Conservation (phyloP, 768 basidiomycete species). For the Austroboletus eburneus region DNA sequence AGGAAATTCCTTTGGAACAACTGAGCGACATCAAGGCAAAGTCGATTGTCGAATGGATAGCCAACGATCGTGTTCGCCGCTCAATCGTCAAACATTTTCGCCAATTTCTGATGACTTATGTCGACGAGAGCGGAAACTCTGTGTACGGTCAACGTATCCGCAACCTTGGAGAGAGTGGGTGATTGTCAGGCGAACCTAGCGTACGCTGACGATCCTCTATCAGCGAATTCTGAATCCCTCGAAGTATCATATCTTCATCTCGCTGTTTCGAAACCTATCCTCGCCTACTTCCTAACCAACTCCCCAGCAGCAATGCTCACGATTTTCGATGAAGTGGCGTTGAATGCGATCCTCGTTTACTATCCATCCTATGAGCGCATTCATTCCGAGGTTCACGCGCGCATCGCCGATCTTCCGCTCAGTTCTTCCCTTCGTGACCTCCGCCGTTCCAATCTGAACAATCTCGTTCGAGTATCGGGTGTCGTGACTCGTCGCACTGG, state of each 20-base stretch:
- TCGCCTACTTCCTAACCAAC: conserved; percentile 97
- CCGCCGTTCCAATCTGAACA: conserved; percentile 88
- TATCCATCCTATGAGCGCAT: conserved; percentile 97
- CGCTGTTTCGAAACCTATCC: conserved; percentile 84
- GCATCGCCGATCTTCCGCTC: conserved; percentile 90
- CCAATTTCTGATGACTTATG: conserved; percentile 92
- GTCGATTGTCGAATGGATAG: conserved; percentile 97
- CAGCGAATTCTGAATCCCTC: conserved; percentile 95
- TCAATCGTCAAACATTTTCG: conserved; percentile 92
- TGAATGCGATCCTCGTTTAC: conserved; percentile 90
- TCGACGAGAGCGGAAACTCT: conserved; percentile 85
- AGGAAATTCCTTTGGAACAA: conserved; percentile 96
- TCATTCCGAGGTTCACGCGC: conserved; percentile 96
- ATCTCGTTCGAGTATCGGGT: conserved; percentile 90
- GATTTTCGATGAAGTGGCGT: conserved; percentile 93
- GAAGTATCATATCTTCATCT: conserved; percentile 98
- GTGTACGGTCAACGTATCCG: conserved; percentile 95
- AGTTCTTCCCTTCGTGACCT: conserved; percentile 90
- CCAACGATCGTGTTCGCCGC: conserved; percentile 83
- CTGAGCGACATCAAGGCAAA: conserved; percentile 97
- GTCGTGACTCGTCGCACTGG: conserved; percentile 95
- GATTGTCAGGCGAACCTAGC: conserved; percentile 1
- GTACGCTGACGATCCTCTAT: conserved; percentile 8
- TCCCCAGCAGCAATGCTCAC: conserved; percentile 89
- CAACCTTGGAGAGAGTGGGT: conserved; percentile 88